These are phyloP conservation scores for Elsinoe ampelina DNA, from an alignment of 2,329 filamentous ascomycete species.

Conservation along the genomic window DNA sequence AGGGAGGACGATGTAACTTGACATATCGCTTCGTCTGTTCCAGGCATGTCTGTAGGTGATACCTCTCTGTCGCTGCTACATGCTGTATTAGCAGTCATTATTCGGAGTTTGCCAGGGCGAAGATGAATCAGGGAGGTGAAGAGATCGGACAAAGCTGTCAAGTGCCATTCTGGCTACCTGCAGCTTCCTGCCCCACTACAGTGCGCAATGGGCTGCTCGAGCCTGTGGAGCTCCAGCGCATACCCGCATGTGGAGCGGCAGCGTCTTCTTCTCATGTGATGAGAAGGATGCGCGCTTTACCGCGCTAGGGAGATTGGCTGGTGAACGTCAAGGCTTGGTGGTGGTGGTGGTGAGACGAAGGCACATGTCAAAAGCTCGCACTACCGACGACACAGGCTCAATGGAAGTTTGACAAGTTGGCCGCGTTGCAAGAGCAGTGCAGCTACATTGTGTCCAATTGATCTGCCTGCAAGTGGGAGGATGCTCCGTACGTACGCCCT, in stretches of 20 bases:
- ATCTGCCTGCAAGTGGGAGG: no score
- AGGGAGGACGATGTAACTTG: neutral
- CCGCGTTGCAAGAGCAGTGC: no score
- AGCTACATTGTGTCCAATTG: no score
- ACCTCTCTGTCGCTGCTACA: neutral
- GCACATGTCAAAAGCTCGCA: neutral
- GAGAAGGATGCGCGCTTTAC: neutral
- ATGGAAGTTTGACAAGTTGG: no score
- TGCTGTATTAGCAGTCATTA: neutral
- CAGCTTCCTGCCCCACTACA: neutral
- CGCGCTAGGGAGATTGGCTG: neutral
- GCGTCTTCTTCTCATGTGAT: slow-evolving; percentile 5
- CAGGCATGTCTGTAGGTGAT: neutral
- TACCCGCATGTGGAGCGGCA: slow-evolving; percentile 6
- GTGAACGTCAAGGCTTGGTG: neutral
- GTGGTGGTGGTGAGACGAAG: neutral
- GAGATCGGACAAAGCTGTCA: neutral
- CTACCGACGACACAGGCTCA: no score
- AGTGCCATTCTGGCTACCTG: neutral
- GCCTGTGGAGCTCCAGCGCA: neutral
- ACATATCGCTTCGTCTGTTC: neutral
- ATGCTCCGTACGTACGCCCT: neutral
- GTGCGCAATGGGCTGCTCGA: neutral
- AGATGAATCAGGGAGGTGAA: neutral
- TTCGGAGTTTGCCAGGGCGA: neutral